Evolutionary conservation across 306 rosid species (phyloP).

Genomic region (peach (Prunus persica)): DNA sequence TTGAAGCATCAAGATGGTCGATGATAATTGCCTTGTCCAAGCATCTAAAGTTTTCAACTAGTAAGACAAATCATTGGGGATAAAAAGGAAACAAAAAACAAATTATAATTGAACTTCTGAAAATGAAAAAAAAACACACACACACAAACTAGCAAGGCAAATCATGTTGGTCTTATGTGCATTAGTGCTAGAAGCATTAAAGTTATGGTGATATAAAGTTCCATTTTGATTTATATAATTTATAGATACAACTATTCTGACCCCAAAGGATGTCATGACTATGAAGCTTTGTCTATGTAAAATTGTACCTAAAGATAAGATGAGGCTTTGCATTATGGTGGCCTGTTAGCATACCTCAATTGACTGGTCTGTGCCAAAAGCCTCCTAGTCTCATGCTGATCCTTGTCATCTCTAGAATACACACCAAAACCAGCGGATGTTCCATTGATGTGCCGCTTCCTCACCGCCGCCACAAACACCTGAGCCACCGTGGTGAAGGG

Average conservation of each 20-base stretch:
- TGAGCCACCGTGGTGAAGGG: conserved; percentile 62
- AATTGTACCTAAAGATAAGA: background rate
- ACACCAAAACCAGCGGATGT: background rate
- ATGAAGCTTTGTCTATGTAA: background rate
- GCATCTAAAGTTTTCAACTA: conserved; percentile 30
- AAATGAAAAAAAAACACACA: background rate
- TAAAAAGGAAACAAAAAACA: background rate
- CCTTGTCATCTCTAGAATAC: background rate
- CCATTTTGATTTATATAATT: background rate
- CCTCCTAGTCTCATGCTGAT: background rate
- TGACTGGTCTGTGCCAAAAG: conserved; percentile 36
- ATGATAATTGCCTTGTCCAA: conserved; percentile 62
- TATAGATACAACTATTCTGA: no score
- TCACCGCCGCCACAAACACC: conserved; percentile 46
- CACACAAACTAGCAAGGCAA: background rate
- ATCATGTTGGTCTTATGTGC: background rate
- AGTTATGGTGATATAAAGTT: background rate
- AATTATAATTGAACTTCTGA: background rate
- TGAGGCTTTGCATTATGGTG: background rate
- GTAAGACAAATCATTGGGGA: background rate
- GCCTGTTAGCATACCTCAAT: conserved; percentile 32
- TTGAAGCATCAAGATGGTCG: conserved; percentile 43
- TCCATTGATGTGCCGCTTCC: conserved; percentile 7
- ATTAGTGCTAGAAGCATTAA: background rate
- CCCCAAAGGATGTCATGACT: background rate